Evolutionary conservation across 1,284 basidiomycete species (phyloP).

Genomic region (Chalciporus sp.): DNA sequence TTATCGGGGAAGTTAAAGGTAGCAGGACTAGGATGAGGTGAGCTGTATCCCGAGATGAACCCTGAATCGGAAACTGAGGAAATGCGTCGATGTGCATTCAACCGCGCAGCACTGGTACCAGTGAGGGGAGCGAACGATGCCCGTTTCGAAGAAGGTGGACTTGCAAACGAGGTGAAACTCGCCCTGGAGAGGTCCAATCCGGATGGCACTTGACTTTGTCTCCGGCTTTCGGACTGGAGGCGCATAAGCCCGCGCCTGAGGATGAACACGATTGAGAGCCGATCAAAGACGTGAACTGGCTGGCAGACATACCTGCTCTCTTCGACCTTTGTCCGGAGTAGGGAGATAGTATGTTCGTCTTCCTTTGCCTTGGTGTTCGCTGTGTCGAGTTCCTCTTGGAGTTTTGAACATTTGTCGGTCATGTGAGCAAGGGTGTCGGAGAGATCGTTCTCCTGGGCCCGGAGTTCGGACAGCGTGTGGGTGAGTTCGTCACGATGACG

Average conservation of each 20-base stretch:
- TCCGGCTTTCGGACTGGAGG: conserved; percentile 81
- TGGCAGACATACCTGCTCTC: conserved; percentile 69
- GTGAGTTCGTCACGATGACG: conserved; percentile 69
- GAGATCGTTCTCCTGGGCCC: conserved; percentile 56
- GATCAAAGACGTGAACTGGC: not conserved
- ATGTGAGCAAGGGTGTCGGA: conserved; percentile 62
- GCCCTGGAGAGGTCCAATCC: conserved; percentile 59
- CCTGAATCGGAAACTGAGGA: conserved; percentile 65
- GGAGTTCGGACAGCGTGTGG: conserved; percentile 50
- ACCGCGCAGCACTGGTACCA: conserved; percentile 48
- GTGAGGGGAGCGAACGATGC: conserved; percentile 73
- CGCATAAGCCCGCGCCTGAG: conserved; percentile 83
- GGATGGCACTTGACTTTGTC: conserved; percentile 56
- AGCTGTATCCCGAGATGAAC: conserved; percentile 33
- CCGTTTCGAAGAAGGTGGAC: conserved; percentile 60
- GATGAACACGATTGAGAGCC: not conserved
- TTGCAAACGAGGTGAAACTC: conserved; percentile 38
- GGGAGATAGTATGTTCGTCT: conserved; percentile 79
- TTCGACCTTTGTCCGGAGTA: conserved; percentile 87
- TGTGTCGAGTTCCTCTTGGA: conserved; percentile 63
- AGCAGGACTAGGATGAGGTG: conserved; percentile 38
- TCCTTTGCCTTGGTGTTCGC: conserved; percentile 66
- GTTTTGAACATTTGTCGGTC: conserved; percentile 61
- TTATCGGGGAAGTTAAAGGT: conserved; percentile 25
- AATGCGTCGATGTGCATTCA: conserved; percentile 62